Evolutionary conservation across 768 basidiomycete species (phyloP).

Genomic region (Tricholoma sp.): DNA sequence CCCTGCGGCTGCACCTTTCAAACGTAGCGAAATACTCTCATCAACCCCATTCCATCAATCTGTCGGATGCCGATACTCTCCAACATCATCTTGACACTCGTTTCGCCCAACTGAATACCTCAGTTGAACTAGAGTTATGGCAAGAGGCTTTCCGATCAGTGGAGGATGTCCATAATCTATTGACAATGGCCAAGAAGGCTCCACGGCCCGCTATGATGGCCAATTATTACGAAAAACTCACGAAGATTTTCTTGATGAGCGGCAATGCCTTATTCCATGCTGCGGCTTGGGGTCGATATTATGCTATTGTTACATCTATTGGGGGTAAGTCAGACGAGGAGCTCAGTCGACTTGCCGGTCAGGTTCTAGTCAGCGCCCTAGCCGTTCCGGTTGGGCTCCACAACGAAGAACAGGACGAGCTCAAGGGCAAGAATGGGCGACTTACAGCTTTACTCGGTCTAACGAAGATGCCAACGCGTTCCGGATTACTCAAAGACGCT

Average conservation of each 20-base stretch:
- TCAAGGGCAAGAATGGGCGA: constrained; percentile 64
- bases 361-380: constrained; percentile 88
- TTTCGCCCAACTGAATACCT: constrained; percentile 93
- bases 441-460: constrained; percentile 85
- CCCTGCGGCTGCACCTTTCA: constrained; percentile 87
- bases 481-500: constrained; percentile 83
- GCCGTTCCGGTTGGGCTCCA: constrained; percentile 82
- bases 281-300: constrained; percentile 90
- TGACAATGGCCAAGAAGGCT: constrained; percentile 89
- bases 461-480: constrained; percentile 76
- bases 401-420: constrained; percentile 39
- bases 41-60: constrained; percentile 92
- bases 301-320: constrained; percentile 63
- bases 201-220: constrained; percentile 97
- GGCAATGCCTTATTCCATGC: constrained; percentile 95
- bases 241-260: constrained; percentile 93
- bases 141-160: constrained; percentile 98
- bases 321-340: constrained; percentile 78
- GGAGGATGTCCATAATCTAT: constrained; percentile 94
- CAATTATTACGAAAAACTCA: constrained; percentile 97
- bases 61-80: constrained; percentile 90
- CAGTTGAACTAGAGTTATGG: constrained; percentile 98
- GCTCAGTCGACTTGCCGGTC: constrained; percentile 74
- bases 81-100: constrained; percentile 96
- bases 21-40: constrained; percentile 95